phyloP scores from a whole-genome alignment of 2,329 filamentous ascomycete genomes.

The Ramularia collo-cygni region DNA sequence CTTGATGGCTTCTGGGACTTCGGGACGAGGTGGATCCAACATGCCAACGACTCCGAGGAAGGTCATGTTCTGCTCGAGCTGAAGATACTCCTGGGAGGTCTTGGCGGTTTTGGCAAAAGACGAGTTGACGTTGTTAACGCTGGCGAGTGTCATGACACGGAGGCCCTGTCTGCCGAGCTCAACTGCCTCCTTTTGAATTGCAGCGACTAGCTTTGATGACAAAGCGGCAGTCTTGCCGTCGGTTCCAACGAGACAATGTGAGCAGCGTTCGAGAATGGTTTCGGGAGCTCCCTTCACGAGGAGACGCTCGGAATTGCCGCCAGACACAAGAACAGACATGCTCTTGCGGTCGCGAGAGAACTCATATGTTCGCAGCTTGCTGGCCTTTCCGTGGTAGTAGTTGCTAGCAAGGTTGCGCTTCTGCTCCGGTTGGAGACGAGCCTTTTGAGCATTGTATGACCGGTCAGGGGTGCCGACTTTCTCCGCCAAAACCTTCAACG shows the following conservation, averaged over 20 bases:
- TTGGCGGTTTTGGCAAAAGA: constrained; percentile 66
- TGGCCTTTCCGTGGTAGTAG: constrained; percentile 70
- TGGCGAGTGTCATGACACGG: constrained; percentile 89
- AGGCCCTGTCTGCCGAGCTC: constrained; percentile 89
- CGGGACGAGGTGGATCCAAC: constrained; percentile 90
- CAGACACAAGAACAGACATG: constrained; percentile 89
- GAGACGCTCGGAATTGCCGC: constrained; percentile 65
- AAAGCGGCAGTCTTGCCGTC: constrained; percentile 72
- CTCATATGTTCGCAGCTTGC: constrained; percentile 80
- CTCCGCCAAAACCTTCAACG: constrained; percentile 81
- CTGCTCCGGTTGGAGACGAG: constrained; percentile 46
- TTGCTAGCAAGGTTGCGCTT: constrained; percentile 75
- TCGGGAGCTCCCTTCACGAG: constrained; percentile 96
- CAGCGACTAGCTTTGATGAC: constrained; percentile 58
- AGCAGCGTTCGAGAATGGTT: constrained; percentile 87
- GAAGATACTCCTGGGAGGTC: constrained; percentile 72
- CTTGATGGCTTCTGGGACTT: constrained; percentile 77
- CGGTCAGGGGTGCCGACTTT: constrained; percentile 82
- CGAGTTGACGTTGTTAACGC: constrained; percentile 65
- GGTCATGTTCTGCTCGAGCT: constrained; percentile 90
- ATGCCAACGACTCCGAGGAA: constrained; percentile 90
- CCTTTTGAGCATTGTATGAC: constrained; percentile 47
- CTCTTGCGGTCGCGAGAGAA: constrained; percentile 98
- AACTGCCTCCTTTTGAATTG: constrained; percentile 72
- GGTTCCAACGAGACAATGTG: constrained; percentile 68